Evolutionary conservation across 2,329 filamentous ascomycete species (phyloP), one percentile per base, ranked within the genome.

Genomic region (Stromatinia cepivora): DNA sequence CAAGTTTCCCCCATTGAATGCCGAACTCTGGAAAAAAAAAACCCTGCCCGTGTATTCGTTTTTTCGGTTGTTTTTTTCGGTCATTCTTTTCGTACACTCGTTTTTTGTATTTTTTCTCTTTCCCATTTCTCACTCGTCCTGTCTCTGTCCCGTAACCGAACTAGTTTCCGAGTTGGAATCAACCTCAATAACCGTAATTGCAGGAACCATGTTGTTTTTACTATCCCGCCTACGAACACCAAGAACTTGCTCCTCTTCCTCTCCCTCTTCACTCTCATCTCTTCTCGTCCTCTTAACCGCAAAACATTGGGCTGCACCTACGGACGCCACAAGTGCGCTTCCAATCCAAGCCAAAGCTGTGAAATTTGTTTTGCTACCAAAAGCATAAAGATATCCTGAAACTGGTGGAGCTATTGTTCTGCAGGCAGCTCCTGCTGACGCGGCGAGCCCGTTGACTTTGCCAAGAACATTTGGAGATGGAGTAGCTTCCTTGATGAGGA

Each of bases 401-500:
- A 90, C 77, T 0, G 88, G 88, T 8, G 89, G 89, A 0, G 89
- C 88, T 15, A 90, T 80, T 79, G 91, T 92, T 69, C 90, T 84
- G 74, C 87, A 91, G 9, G 86, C 87, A 9, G 88, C 88, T 36
- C 87, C 87, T 3, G 87, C 88, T 69, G 87, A 89, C 64, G 88
- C 88, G 31, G 88, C 87, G 56, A 90, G 78, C 6, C 88, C 88
- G 71, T 91, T 91, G 74, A 91, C 85, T 74, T 84, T 88, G 65
- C 88, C 88, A 52, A 90, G 80, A 9, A 87, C 84, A 54, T 81
- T 81, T 9, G 82, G 80, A 45, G 81, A 83, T 2, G 87, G 87
- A 0, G 87, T 88, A 1, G 87, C 86, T 75, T 90, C 86, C 79
- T 90, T 90, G 81, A 91, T 85, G 45, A 90, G 81, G 73, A 91